Evolutionary conservation across 2,329 filamentous ascomycete species (phyloP), one percentile per base, ranked within the genome.

Genomic region (Phaeophleospora eucalypticola): DNA sequence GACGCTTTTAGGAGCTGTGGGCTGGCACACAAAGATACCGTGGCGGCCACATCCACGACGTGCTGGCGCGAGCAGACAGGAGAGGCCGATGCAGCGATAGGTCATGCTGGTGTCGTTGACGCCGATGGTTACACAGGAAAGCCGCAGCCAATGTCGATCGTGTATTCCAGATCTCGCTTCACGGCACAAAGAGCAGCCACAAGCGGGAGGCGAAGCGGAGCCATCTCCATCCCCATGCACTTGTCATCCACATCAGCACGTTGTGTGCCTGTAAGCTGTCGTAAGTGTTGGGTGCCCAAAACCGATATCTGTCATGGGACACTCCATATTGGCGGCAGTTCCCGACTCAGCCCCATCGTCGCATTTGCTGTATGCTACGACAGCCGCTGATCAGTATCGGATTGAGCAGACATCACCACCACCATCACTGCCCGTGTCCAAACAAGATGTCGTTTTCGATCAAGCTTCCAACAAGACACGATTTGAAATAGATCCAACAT

Each of bases 171-270:
- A 39, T 39, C 19, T 18, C 21, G 24, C 21, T 24, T 24, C 18
- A 10, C 17, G 18, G 19, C 17, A 14, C 18, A 24, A 7, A 20
- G 18, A 12, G 17, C 9, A 38, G 19, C n/a, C 37, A 16, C n/a
- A 10, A 14, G 20, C 36, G 16, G 19, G 36, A 46, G 21, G 36
- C 37, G 27, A 34, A 21, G 43, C 45, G 45, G 45, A 48, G 45
- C 18, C 20, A 34, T 34, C 35, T 48, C 45, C 45, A 43, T 40
- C 42, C 38, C 45, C 42, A 29, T 4, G 42, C 27, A 36, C 19
- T 20, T 7, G 3, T 8, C 40, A 48, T 33, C 40, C 40, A 40
- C 18, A 21, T n/a, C n/a, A n/a, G n/a, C n/a, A n/a, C n/a, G n/a
- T n/a, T n/a, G n/a, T n/a, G 35, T 29, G 37, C 29, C 36, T 16